phyloP scores from a whole-genome alignment of 1,139 yeast genomes.

The Debaryomyces robertsiae region DNA sequence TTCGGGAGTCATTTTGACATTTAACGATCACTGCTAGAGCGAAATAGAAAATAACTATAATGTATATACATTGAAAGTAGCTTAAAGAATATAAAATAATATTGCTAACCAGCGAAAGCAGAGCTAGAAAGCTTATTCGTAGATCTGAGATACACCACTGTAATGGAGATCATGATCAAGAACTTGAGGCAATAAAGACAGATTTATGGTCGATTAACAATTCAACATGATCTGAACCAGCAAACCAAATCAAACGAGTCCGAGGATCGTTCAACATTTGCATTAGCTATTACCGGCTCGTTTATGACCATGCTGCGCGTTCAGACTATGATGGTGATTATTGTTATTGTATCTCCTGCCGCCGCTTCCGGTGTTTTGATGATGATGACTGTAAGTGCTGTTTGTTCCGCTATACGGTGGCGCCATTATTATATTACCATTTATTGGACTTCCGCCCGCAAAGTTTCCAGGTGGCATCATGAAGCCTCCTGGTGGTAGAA shows the following conservation, averaged over 20 bases:
- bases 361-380: conserved; percentile 18
- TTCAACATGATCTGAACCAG: conserved; percentile 9
- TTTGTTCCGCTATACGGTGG: conserved; percentile 12
- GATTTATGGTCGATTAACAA: conserved; percentile 3
- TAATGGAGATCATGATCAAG: too few relatives aligned
- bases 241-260: conserved; percentile 8
- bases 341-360: conserved; percentile 18
- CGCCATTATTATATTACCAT: conserved; percentile 28
- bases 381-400: conserved; percentile 15
- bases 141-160: neutral
- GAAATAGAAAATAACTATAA: too few relatives aligned
- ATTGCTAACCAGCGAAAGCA: neutral
- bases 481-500: conserved; percentile 43
- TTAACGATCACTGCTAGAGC: too few relatives aligned
- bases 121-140: conserved; percentile 4
- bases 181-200: neutral
- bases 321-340: conserved; percentile 13
- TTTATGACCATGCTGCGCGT: conserved; percentile 12
- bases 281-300: conserved; percentile 16
- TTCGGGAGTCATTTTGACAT: too few relatives aligned
- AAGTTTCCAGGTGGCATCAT: conserved; percentile 35
- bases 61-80: neutral
- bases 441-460: conserved; percentile 35
- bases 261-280: neutral
- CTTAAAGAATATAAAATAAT: neutral